A percentile compares a stretch with the other conserved stretches of the same genome.
These are phyloP conservation scores for Penicillium flavigenum DNA, from an alignment of 495 filamentous ascomycete genomes.

Conservation along the genomic window DNA sequence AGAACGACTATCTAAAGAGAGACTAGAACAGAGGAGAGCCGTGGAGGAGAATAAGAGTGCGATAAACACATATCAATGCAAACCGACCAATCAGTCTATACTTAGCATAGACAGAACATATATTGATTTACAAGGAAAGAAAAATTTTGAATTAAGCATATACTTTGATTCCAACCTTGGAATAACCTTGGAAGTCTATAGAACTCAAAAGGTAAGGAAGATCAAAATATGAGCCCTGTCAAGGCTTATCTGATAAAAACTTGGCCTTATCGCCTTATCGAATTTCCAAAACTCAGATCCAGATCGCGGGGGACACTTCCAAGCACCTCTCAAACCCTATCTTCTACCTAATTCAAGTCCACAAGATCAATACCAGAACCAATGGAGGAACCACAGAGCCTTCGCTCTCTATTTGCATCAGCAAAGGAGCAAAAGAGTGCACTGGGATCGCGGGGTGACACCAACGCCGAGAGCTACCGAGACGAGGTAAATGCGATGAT, in stretches of 20 bases:
- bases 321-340: not conserved
- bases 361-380: constrained; percentile 1
- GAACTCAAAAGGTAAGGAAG: constrained; percentile 1
- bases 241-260: constrained; percentile 22
- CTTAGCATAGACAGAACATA: not conserved
- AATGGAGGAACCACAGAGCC: constrained; percentile 61
- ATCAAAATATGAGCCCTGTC: not conserved
- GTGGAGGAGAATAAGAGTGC: not conserved
- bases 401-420: constrained; percentile 56
- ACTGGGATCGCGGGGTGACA: constrained; percentile 48
- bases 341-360: constrained; percentile 9
- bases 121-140: not conserved
- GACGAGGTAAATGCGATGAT: constrained; percentile 66
- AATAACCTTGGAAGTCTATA: too few species aligned
- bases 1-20: not conserved
- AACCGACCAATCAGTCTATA: not conserved
- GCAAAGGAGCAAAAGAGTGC: constrained; percentile 56
- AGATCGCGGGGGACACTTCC: constrained; percentile 23
- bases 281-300: constrained; percentile 25
- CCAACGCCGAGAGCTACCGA: constrained; percentile 61
- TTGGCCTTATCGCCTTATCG: constrained; percentile 14
- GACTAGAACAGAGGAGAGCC: not conserved
- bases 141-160: not conserved
- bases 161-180: not conserved
- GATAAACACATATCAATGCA: not conserved